Conservation (phyloP, 1,139 yeast species). For the Pichiaceae sp. region DNA sequence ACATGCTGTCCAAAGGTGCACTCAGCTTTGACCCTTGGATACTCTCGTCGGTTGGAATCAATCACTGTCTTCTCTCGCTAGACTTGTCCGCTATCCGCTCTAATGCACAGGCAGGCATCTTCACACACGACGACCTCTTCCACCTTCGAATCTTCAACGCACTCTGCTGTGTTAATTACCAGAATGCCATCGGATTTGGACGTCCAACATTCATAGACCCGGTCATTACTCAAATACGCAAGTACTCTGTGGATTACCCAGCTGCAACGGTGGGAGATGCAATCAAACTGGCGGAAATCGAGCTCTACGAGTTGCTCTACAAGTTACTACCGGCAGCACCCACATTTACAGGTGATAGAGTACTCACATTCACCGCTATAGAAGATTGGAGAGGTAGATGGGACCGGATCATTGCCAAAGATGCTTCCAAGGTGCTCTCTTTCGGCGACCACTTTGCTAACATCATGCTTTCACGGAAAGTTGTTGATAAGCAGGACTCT, state of each 20-base stretch:
- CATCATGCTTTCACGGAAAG: conserved; percentile 33
- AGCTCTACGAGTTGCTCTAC: conserved; percentile 27
- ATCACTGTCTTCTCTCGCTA: conserved; percentile 35
- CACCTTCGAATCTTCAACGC: conserved; percentile 43
- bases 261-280: conserved; percentile 40
- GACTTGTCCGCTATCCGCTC: conserved; percentile 32
- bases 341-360: neutral
- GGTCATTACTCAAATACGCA: conserved; percentile 26
- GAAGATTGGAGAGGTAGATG: conserved; percentile 34
- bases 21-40: conserved; percentile 37
- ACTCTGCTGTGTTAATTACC: conserved; percentile 39
- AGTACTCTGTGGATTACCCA: conserved; percentile 34
- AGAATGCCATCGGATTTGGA: conserved; percentile 38
- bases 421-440: conserved; percentile 34
- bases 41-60: conserved; percentile 38
- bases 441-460: conserved; percentile 38
- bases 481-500: conserved; percentile 11
- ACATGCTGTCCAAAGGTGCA: conserved; percentile 9
- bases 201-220: conserved; percentile 29
- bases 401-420: conserved; percentile 33
- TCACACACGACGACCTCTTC: conserved; percentile 32
- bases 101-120: conserved; percentile 25
- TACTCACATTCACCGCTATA: conserved; percentile 25
- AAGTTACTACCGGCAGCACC: conserved; percentile 2
- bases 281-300: conserved; percentile 38